phyloP scores from a whole-genome alignment of 768 basidiomycete genomes.

The Termitomyces eurrhizus region DNA sequence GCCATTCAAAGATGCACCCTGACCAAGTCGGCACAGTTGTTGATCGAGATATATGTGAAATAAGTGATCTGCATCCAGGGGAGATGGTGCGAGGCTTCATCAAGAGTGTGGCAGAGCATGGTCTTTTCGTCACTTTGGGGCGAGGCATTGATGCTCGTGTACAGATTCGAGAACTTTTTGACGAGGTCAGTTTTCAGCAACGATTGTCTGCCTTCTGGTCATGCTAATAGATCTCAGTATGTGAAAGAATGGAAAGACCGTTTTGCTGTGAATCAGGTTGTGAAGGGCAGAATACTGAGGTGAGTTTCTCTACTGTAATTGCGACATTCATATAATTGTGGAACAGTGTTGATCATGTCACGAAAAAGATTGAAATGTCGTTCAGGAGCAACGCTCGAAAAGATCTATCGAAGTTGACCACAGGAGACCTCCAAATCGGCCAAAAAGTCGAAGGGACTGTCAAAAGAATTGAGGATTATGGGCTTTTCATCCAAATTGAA shows the following conservation, averaged over 20 bases:
- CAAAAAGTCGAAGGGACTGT: slow-evolving; percentile 79
- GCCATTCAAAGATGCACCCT: slow-evolving; percentile 65
- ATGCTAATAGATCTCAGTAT: slow-evolving; percentile 48
- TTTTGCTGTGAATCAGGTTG: slow-evolving; percentile 78
- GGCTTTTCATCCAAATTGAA: slow-evolving; percentile 90
- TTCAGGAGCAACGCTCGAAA: slow-evolving; percentile 66
- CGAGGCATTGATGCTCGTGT: slow-evolving; percentile 85
- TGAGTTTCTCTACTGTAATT: slow-evolving; percentile 25
- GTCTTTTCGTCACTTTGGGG: slow-evolving; percentile 85
- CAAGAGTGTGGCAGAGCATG: slow-evolving; percentile 82
- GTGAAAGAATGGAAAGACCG: slow-evolving; percentile 93
- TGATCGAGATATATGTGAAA: slow-evolving; percentile 63
- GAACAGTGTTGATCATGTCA: slow-evolving; percentile 63
- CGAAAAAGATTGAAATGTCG: slow-evolving; percentile 87
- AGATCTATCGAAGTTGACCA: slow-evolving; percentile 34
- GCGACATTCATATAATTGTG: slow-evolving; percentile 1
- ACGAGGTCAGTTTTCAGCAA: slow-evolving; percentile 51
- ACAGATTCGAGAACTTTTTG: slow-evolving; percentile 91
- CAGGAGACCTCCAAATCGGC: slow-evolving; percentile 65
- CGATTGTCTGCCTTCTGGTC: not conserved
- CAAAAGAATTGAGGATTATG: slow-evolving; percentile 82
- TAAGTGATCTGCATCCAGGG: slow-evolving; percentile 67
- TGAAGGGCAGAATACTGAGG: slow-evolving; percentile 83
- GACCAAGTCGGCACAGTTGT: slow-evolving; percentile 44
- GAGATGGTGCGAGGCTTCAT: slow-evolving; percentile 83